phyloP scores from a whole-genome alignment of 805 yeast species.

The Metschnikowia aberdeeniae region DNA sequence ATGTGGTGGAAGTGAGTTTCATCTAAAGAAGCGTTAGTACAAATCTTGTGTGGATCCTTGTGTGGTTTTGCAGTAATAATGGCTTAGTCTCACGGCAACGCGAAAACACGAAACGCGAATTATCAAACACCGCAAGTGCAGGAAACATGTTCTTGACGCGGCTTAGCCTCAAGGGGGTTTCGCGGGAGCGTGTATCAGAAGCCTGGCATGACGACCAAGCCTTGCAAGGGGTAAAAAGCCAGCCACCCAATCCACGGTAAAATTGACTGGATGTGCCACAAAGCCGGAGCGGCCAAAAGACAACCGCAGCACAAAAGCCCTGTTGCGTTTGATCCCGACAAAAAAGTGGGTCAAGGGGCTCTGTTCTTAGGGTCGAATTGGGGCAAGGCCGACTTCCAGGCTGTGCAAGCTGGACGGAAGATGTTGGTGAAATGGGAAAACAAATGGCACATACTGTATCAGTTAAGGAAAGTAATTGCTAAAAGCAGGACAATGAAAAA shows the following conservation, averaged over 20 bases:
- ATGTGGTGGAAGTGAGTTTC: slow-evolving; percentile 12
- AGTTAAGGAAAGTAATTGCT: slow-evolving; percentile 4
- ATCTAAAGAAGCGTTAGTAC: slow-evolving; percentile 11
- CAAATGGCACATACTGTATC: slow-evolving; percentile 1
- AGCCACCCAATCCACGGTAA: too few species aligned
- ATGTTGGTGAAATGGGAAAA: background rate
- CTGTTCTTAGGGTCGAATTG: too few species aligned
- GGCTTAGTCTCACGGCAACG: background rate
- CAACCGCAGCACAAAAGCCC: too few species aligned
- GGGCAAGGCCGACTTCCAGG: too few species aligned
- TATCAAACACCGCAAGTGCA: background rate
- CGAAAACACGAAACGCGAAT: slow-evolving; percentile 3
- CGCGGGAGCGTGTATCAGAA: background rate
- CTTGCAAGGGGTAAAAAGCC: background rate
- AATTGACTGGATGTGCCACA: too few species aligned
- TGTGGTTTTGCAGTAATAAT: slow-evolving; percentile 1
- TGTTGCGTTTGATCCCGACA: too few species aligned
- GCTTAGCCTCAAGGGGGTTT: background rate
- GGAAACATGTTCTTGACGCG: background rate
- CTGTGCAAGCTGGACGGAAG: too few species aligned
- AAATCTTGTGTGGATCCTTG: background rate
- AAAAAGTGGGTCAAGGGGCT: too few species aligned
- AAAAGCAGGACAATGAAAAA: slow-evolving; percentile 4
- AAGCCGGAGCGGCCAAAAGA: too few species aligned
- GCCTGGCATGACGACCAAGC: background rate